Evolutionary conservation across 2,329 filamentous ascomycete species (phyloP).

Genomic region (Neonectria neomacrospora): DNA sequence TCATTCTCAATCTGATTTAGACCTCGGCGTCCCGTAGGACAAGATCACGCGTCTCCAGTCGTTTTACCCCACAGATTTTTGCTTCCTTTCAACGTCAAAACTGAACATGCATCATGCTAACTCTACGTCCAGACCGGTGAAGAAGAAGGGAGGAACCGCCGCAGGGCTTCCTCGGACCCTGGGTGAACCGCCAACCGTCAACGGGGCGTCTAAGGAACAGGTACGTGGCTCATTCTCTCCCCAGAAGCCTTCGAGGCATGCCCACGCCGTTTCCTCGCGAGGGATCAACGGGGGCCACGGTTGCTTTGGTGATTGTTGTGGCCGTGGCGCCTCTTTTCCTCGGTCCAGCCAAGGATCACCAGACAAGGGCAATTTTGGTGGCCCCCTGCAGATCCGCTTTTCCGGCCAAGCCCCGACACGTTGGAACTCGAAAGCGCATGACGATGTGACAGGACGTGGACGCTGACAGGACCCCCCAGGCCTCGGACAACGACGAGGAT

Average conservation of each 20-base stretch:
- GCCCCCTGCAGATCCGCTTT: conserved; percentile 44
- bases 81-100: background rate
- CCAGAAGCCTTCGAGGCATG: conserved; percentile 2
- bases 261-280: conserved; percentile 1
- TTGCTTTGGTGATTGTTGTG: conserved; percentile 24
- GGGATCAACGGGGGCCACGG: conserved; percentile 14
- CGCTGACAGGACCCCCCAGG: conserved; percentile 50
- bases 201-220: conserved; percentile 64
- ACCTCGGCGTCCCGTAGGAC: background rate
- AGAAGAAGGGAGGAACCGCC: conserved; percentile 76
- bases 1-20: conserved; percentile 5
- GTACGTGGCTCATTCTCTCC: conserved; percentile 52
- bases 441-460: conserved; percentile 34
- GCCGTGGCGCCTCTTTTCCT: conserved; percentile 35
- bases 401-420: conserved; percentile 38
- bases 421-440: conserved; percentile 34
- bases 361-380: conserved; percentile 40
- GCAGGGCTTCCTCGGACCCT: conserved; percentile 74
- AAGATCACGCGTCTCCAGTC: conserved; percentile 7
- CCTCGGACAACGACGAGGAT: conserved; percentile 83
- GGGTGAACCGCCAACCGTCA: conserved; percentile 72
- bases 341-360: conserved; percentile 32
- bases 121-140: conserved; percentile 67
- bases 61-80: background rate
- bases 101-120: conserved; percentile 34